Conservation (phyloP, 495 filamentous ascomycete species). For the Lichina pygmaea region DNA sequence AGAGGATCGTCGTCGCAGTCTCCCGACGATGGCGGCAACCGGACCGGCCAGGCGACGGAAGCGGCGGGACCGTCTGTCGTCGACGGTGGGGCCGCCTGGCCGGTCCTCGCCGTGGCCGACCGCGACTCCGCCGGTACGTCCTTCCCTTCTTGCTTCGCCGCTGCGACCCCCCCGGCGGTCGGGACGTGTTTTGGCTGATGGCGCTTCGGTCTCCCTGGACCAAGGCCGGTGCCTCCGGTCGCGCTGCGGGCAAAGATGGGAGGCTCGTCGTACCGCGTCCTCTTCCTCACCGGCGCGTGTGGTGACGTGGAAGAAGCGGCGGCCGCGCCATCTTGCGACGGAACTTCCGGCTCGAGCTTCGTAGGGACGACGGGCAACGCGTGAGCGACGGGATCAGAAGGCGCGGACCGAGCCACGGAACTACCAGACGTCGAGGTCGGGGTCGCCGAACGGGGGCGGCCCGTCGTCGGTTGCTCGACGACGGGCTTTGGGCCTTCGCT, state of each 20-base stretch:
- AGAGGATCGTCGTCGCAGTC: conserved; percentile 7
- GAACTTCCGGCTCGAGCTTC: background rate
- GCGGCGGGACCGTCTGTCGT: background rate
- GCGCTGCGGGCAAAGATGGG: conserved; percentile 15
- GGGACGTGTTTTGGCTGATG: conserved; percentile 5
- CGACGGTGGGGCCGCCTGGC: background rate
- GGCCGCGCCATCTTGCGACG: background rate
- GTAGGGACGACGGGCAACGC: background rate
- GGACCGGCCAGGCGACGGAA: background rate
- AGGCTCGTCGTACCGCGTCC: conserved; percentile 10
- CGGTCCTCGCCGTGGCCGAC: background rate
- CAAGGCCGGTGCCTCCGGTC: conserved; percentile 11
- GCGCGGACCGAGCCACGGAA: background rate
- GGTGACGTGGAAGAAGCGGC: conserved; percentile 8
- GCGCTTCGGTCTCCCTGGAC: conserved; percentile 10
- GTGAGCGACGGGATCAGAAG: background rate
- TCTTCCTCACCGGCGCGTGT: conserved; percentile 8
- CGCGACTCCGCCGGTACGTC: background rate
- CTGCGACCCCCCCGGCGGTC: background rate
- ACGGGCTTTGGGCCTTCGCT: background rate
- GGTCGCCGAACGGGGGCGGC: background rate
- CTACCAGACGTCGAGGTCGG: background rate
- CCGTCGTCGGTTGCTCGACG: background rate
- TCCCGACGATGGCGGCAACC: background rate
- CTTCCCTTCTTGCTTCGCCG: conserved; percentile 1